These are phyloP conservation scores for Amanita pallidorosea DNA, from an alignment of 768 basidiomycete species.

Conservation along the genomic window DNA sequence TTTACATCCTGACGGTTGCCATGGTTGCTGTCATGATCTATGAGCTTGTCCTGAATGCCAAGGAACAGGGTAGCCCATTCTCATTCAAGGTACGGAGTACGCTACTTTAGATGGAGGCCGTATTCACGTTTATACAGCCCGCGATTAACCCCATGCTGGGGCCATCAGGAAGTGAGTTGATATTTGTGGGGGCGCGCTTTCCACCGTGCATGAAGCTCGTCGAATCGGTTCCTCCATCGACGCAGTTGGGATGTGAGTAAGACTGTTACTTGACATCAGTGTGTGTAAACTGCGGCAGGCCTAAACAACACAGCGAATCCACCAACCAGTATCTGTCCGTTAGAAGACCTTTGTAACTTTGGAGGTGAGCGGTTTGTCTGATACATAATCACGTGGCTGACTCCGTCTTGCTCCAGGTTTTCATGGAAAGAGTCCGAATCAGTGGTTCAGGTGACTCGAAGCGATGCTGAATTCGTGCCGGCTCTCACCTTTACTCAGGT, in stretches of 20 bases:
- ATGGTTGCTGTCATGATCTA: slow-evolving; percentile 78
- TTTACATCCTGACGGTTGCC: slow-evolving; percentile 49
- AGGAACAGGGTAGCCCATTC: slow-evolving; percentile 71
- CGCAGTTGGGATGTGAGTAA: slow-evolving; percentile 54
- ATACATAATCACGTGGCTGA: slow-evolving; percentile 8
- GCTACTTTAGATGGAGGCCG: background rate
- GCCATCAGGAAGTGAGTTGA: slow-evolving; percentile 74
- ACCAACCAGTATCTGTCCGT: slow-evolving; percentile 52
- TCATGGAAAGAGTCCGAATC: slow-evolving; percentile 28
- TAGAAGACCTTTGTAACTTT: slow-evolving; percentile 83
- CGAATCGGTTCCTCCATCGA: slow-evolving; percentile 39
- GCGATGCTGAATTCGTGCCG: background rate
- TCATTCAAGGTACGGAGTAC: slow-evolving; percentile 59
- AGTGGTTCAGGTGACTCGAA: slow-evolving; percentile 32
- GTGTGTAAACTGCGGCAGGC: slow-evolving; percentile 27
- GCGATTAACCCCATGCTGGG: slow-evolving; percentile 86
- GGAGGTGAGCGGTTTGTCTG: slow-evolving; percentile 42
- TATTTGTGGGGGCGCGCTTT: slow-evolving; percentile 85
- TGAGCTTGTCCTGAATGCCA: slow-evolving; percentile 68
- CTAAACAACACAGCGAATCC: slow-evolving; percentile 82
- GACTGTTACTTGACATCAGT: slow-evolving; percentile 10
- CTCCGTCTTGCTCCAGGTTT: slow-evolving; percentile 21
- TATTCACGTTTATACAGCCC: slow-evolving; percentile 33
- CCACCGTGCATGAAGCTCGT: slow-evolving; percentile 87
- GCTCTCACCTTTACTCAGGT: slow-evolving; percentile 30